These are phyloP conservation scores for Drechslerella dactyloides DNA, from an alignment of 2,329 filamentous ascomycete genomes.

Conservation along the genomic window DNA sequence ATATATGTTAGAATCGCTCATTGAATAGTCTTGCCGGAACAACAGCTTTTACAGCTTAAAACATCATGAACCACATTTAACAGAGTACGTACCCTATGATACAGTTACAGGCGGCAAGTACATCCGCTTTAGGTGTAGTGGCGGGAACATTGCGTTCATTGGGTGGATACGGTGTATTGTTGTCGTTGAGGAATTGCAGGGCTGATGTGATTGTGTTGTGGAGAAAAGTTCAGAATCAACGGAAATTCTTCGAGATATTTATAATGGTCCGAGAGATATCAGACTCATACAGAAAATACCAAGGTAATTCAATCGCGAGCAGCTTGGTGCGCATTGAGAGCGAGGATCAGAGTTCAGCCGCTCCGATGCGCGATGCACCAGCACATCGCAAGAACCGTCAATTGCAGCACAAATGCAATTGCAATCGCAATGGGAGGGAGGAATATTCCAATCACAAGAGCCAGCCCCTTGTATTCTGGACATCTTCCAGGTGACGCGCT, in stretches of 20 bases:
- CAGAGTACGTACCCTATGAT: background rate
- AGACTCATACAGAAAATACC: background rate
- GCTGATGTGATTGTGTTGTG: background rate
- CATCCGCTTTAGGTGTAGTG: background rate
- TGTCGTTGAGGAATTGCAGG: background rate
- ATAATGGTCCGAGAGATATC: background rate
- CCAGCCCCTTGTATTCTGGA: background rate
- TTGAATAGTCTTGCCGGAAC: background rate
- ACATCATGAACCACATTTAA: background rate
- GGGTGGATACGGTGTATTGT: background rate
- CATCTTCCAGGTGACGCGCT: background rate
- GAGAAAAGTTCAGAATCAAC: slow-evolving; percentile 2
- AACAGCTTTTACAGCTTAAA: background rate
- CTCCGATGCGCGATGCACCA: background rate
- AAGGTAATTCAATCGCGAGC: background rate
- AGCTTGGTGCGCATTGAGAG: background rate
- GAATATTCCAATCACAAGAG: background rate
- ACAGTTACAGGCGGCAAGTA: background rate
- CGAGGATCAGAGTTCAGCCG: slow-evolving; percentile 3
- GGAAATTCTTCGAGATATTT: slow-evolving; percentile 6
- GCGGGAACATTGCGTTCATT: background rate
- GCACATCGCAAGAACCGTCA: background rate
- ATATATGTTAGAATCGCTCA: background rate
- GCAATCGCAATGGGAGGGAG: background rate
- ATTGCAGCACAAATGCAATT: no score